Evolutionary conservation across 2,329 filamentous ascomycete genomes (phyloP).

Genomic region (Pseudocercospora eumusae): DNA sequence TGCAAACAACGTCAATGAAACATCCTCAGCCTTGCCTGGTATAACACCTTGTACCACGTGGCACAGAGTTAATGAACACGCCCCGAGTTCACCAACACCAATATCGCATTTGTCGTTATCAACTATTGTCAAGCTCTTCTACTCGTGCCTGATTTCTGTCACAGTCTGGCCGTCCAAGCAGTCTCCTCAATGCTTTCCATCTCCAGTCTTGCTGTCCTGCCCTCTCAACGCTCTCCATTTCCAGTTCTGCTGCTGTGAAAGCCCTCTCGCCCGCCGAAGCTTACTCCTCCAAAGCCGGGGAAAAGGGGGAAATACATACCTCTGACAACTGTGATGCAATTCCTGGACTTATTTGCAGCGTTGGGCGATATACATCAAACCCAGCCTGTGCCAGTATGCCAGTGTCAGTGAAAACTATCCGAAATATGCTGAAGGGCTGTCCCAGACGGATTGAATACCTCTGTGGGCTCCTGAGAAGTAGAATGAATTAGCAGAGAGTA

Average conservation of each 20-base stretch:
- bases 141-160: not conserved
- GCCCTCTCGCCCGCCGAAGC: not conserved
- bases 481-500: not conserved
- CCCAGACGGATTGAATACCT: not conserved
- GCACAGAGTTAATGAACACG: too few species aligned
- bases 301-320: not conserved
- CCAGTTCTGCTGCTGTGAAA: not conserved
- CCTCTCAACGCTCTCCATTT: not conserved
- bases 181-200: not conserved
- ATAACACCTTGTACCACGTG: too few species aligned
- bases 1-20: not conserved
- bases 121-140: not conserved
- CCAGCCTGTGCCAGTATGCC: not conserved
- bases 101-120: not conserved
- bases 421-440: not conserved
- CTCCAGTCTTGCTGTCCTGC: not conserved
- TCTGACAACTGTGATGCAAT: not conserved
- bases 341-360: not conserved
- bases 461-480: not conserved
- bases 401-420: slow-evolving; percentile 7
- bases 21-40: too few species aligned
- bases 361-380: not conserved
- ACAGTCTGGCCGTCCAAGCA: not conserved
- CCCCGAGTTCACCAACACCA: too few species aligned
- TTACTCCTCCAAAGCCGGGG: not conserved